Conservation (phyloP, 2,329 filamentous ascomycete genomes). For the Pseudopithomyces maydicus region DNA sequence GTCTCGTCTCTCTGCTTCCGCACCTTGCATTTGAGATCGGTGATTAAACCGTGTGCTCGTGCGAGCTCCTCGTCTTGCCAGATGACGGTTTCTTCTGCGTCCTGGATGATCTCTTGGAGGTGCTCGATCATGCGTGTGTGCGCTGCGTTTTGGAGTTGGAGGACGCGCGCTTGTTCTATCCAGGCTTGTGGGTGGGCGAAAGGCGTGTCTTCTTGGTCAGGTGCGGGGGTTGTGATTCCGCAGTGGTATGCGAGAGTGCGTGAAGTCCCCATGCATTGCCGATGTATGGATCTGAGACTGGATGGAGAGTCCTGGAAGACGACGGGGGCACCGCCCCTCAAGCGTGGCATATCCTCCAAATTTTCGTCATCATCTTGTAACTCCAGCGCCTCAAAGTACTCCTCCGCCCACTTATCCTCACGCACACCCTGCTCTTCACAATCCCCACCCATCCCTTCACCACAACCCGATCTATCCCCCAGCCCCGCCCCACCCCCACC, state of each 20-base stretch:
- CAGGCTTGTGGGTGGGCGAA: not conserved
- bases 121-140: slow-evolving; percentile 1
- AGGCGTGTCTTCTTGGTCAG: not conserved
- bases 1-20: not conserved
- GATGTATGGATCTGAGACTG: not conserved
- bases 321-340: slow-evolving; percentile 2
- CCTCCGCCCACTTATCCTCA: not conserved
- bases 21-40: not conserved
- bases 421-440: not conserved
- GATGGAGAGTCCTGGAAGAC: not conserved
- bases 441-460: not conserved
- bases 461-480: not conserved
- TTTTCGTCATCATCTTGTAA: not conserved
- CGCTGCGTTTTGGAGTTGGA: slow-evolving; percentile 5
- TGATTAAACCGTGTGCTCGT: slow-evolving; percentile 1
- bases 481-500: not conserved
- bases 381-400: not conserved
- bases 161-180: slow-evolving; percentile 2
- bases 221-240: not conserved
- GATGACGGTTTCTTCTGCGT: slow-evolving; percentile 4
- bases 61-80: slow-evolving; percentile 8
- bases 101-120: slow-evolving; percentile 2
- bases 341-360: not conserved
- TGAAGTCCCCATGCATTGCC: not conserved
- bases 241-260: not conserved